phyloP scores from a whole-genome alignment of 345 rosid genomes.

The Cardamine chenopodiifolia region DNA sequence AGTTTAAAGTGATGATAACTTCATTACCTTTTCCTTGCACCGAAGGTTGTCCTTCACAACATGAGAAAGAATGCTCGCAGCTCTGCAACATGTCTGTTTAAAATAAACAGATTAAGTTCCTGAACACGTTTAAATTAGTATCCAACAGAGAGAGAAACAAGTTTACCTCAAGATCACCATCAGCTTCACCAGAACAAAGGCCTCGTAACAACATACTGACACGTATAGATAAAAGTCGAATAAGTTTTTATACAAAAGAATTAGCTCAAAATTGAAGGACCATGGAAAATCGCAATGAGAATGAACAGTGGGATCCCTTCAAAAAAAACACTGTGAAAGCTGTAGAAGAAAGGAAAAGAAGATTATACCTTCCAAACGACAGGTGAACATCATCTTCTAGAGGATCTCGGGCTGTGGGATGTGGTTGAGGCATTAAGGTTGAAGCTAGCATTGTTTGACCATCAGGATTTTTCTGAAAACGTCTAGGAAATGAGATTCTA shows the following conservation, averaged over 20 bases:
- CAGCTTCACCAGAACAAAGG: constrained; percentile 81
- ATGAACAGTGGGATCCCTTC: constrained; percentile 15
- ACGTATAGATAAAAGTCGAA: constrained; percentile 27
- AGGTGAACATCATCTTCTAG: constrained; percentile 87
- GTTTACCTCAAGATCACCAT: constrained; percentile 93
- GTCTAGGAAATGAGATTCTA: constrained; percentile 21
- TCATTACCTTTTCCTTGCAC: constrained; percentile 86
- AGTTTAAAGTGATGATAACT: background rate
- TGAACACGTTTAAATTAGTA: background rate
- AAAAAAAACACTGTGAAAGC: constrained; percentile 15
- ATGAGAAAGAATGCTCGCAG: constrained; percentile 94
- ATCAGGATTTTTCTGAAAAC: constrained; percentile 70
- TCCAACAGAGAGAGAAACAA: constrained; percentile 20
- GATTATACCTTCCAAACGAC: constrained; percentile 93
- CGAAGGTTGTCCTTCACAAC: constrained; percentile 70
- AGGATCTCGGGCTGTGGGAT: constrained; percentile 56
- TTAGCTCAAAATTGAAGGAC: constrained; percentile 6
- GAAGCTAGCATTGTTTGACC: constrained; percentile 94
- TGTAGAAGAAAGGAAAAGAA: constrained; percentile 13
- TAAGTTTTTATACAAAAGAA: constrained; percentile 14
- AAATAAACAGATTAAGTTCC: constrained; percentile 15
- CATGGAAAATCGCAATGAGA: background rate
- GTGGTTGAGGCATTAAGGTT: constrained; percentile 87
- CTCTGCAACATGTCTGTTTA: constrained; percentile 87
- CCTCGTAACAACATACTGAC: constrained; percentile 89